Evolutionary conservation across 2,329 filamentous ascomycete genomes (phyloP).

Genomic region (Cryphonectria parasitica): DNA sequence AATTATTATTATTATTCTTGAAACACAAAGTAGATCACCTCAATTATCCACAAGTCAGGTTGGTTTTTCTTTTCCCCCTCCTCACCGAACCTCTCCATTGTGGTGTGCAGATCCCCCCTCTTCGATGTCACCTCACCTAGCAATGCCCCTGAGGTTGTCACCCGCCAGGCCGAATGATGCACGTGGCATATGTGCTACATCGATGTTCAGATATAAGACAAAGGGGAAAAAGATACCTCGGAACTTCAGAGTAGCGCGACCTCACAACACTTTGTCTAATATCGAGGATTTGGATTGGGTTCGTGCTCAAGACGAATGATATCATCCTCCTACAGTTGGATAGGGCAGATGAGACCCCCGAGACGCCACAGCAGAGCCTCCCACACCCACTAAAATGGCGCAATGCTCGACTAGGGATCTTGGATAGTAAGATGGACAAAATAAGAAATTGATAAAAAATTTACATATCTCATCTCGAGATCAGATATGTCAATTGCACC

Average conservation of each 20-base stretch:
- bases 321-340: background rate
- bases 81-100: background rate
- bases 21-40: background rate
- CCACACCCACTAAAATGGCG: background rate
- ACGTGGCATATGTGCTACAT: slow-evolving; percentile 1
- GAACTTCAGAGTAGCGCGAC: background rate
- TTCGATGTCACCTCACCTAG: background rate
- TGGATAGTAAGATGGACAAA: background rate
- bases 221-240: background rate
- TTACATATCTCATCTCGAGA: slow-evolving; percentile 7
- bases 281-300: background rate
- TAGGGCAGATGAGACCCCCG: slow-evolving; percentile 1
- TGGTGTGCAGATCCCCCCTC: background rate
- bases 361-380: background rate
- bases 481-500: slow-evolving; percentile 10
- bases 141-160: background rate
- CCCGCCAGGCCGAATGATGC: background rate
- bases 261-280: background rate
- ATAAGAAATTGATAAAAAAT: background rate
- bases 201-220: background rate
- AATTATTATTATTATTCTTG: background rate
- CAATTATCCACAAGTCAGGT: background rate
- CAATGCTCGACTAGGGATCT: background rate
- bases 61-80: background rate
- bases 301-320: background rate